phyloP scores from a whole-genome alignment of 1,284 basidiomycete genomes.

The Irpex rosettiformis region DNA sequence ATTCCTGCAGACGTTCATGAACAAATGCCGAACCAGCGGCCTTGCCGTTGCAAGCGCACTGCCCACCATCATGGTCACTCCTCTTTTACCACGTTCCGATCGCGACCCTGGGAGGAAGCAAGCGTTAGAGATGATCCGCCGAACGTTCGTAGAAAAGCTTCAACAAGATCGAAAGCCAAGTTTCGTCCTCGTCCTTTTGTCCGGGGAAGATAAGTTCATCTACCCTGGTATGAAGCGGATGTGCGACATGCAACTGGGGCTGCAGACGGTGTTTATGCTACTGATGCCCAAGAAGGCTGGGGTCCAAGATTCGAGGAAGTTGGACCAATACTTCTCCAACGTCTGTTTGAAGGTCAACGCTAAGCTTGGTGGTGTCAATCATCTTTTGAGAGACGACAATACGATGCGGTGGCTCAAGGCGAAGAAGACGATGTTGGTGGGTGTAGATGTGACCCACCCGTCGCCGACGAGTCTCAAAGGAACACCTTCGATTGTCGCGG shows the following conservation, averaged over 20 bases:
- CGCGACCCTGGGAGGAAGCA: constrained; percentile 39
- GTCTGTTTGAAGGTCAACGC: constrained; percentile 64
- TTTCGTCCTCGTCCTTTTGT: constrained; percentile 63
- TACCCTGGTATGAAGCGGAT: constrained; percentile 77
- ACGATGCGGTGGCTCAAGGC: constrained; percentile 58
- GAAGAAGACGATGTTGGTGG: constrained; percentile 74
- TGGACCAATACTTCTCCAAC: constrained; percentile 74
- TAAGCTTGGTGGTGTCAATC: constrained; percentile 78
- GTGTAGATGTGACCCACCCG: constrained; percentile 78
- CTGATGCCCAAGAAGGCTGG: constrained; percentile 49
- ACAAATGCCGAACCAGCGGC: constrained; percentile 53
- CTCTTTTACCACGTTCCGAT: constrained; percentile 23
- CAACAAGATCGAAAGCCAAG: constrained; percentile 36
- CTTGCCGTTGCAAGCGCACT: constrained; percentile 37
- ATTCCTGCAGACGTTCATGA: constrained; percentile 46
- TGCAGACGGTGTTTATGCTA: constrained; percentile 68
- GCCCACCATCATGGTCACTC: constrained; percentile 37
- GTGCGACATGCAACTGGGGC: constrained; percentile 61
- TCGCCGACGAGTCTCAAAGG: constrained; percentile 51
- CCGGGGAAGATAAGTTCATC: constrained; percentile 61
- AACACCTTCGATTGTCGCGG: constrained; percentile 73
- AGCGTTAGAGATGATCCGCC: constrained; percentile 39
- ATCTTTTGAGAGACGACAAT: constrained; percentile 50
- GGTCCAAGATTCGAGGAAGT: constrained; percentile 42
- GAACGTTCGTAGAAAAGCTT: constrained; percentile 33